Percentiles rank a stretch among this genome's conserved stretches.
Evolutionary conservation across 495 filamentous ascomycete genomes (phyloP).

Genomic region (Penicillium ucsense): DNA sequence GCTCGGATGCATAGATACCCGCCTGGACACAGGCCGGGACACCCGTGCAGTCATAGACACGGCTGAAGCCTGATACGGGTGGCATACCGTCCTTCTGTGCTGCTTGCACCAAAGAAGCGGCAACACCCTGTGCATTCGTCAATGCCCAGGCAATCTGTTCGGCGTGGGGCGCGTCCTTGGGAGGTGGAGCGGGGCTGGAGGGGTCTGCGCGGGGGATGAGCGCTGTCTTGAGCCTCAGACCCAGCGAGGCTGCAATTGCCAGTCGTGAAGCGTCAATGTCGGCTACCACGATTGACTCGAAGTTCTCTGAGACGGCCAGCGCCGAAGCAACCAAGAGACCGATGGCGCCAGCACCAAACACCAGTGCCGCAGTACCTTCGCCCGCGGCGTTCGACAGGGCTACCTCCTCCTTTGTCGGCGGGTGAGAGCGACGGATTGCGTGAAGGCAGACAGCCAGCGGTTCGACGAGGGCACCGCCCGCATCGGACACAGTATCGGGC

Average conservation of each 20-base stretch:
- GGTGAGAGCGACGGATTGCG: conserved; percentile 51
- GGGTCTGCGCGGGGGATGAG: conserved; percentile 46
- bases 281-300: conserved; percentile 65
- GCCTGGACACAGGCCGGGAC: conserved; percentile 81
- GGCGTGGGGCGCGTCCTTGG: conserved; percentile 28
- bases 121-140: conserved; percentile 31
- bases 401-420: conserved; percentile 31
- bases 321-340: conserved; percentile 60
- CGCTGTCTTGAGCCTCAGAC: conserved; percentile 53
- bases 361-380: conserved; percentile 46
- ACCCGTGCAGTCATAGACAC: conserved; percentile 87
- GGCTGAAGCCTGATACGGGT: conserved; percentile 50
- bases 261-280: conserved; percentile 70
- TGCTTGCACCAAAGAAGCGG: conserved; percentile 27
- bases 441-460: conserved; percentile 75
- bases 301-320: conserved; percentile 52
- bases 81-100: conserved; percentile 29
- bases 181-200: conserved; percentile 17
- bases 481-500: conserved; percentile 50
- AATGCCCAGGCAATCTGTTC: conserved; percentile 34
- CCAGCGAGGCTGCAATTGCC: conserved; percentile 58
- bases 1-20: conserved; percentile 67
- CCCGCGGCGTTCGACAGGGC: conserved; percentile 9
- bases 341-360: conserved; percentile 76
- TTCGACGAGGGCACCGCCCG: conserved; percentile 67